These are phyloP conservation scores for Backusella circina DNA, from an alignment of 192 early-diverging fungal genomes.

Conservation along the genomic window DNA sequence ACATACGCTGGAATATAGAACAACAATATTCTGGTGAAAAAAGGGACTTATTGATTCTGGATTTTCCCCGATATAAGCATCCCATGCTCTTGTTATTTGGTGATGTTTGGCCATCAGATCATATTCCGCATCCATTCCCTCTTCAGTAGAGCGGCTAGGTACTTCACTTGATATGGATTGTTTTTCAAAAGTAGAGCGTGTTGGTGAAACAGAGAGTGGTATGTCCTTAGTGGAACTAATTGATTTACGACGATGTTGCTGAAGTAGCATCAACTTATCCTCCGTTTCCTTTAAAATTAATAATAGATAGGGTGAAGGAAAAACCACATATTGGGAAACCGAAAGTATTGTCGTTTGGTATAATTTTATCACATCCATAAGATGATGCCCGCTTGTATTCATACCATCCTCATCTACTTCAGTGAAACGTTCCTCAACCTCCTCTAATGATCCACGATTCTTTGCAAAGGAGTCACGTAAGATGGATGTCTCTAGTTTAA, in stretches of 20 bases:
- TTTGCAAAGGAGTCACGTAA: slow-evolving; percentile 71
- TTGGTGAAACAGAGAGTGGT: slow-evolving; percentile 10
- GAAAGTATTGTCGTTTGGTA: slow-evolving; percentile 79
- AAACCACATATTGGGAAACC: slow-evolving; percentile 82
- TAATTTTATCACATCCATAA: slow-evolving; percentile 39
- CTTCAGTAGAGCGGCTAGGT: neutral
- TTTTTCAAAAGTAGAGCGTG: slow-evolving; percentile 20
- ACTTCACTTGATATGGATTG: slow-evolving; percentile 12
- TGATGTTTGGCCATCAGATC: slow-evolving; percentile 41
- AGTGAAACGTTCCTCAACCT: neutral
- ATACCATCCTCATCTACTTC: slow-evolving; percentile 24
- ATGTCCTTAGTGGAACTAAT: neutral
- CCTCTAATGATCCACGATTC: slow-evolving; percentile 14
- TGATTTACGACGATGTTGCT: slow-evolving; percentile 17
- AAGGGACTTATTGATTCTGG: slow-evolving; percentile 64
- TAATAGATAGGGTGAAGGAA: slow-evolving; percentile 84
- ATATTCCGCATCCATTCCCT: slow-evolving; percentile 33
- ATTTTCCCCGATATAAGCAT: slow-evolving; percentile 51
- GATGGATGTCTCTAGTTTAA: slow-evolving; percentile 81
- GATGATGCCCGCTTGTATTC: slow-evolving; percentile 20
- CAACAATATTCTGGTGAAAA: slow-evolving; percentile 70
- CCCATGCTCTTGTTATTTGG: slow-evolving; percentile 46
- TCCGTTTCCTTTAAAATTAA: slow-evolving; percentile 60
- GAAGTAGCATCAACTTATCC: slow-evolving; percentile 34
- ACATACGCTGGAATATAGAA: slow-evolving; percentile 69